Evolutionary conservation across 2,329 filamentous ascomycete species (phyloP).

Genomic region (Epichloe amarillans): DNA sequence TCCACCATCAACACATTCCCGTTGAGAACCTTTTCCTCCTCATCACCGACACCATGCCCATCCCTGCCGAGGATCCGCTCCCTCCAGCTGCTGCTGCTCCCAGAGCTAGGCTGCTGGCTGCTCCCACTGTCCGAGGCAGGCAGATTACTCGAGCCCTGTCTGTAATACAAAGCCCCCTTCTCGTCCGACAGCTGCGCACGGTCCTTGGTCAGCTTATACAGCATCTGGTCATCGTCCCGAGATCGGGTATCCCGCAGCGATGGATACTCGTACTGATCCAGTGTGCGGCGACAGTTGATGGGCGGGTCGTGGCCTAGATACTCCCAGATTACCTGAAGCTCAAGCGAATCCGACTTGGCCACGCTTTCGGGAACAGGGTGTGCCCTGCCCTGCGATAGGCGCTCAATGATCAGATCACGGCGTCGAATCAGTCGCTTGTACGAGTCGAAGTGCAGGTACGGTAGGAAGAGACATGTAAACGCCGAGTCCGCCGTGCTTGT

Average conservation of each 20-base stretch:
- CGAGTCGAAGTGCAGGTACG: conserved; percentile 52
- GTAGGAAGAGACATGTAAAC: conserved; percentile 39
- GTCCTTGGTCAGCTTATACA: conserved; percentile 50
- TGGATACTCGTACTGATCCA: conserved; percentile 52
- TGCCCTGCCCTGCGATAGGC: conserved; percentile 39
- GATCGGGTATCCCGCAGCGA: conserved; percentile 46
- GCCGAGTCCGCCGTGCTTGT: conserved; percentile 12
- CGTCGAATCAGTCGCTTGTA: conserved; percentile 44
- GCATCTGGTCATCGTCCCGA: conserved; percentile 52
- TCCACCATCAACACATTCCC: conserved; percentile 55
- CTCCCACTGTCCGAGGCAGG: conserved; percentile 14
- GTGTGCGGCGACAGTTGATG: conserved; percentile 45
- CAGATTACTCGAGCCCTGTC: conserved; percentile 18
- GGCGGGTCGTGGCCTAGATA: conserved; percentile 48
- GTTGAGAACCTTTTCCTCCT: conserved; percentile 29
- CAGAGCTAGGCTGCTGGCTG: conserved; percentile 12
- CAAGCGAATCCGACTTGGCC: conserved; percentile 39
- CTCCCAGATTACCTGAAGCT: conserved; percentile 49
- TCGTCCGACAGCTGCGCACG: conserved; percentile 14
- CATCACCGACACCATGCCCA: conserved; percentile 10
- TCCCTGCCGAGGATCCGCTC: conserved; percentile 11
- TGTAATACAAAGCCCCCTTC: conserved; percentile 13
- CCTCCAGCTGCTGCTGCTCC: conserved; percentile 14
- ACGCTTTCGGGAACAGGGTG: conserved; percentile 42
- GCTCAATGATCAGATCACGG: conserved; percentile 38